Evolutionary conservation across 2,329 filamentous ascomycete species (phyloP).

Genomic region (Ilyonectria sp.): DNA sequence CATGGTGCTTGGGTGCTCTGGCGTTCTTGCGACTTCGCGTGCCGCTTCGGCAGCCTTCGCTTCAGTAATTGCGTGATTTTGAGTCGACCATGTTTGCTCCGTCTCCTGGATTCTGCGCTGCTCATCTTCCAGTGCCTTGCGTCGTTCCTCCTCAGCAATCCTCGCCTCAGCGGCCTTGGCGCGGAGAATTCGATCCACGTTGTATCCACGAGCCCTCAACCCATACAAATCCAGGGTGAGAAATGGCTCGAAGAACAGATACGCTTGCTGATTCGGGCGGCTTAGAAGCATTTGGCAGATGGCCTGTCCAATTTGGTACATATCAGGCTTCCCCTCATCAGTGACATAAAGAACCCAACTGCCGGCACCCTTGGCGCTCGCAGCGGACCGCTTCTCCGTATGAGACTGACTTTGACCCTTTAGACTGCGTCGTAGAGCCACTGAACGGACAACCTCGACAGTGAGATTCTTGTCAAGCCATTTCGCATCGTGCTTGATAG

Average conservation of each 20-base stretch:
- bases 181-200: constrained; percentile 93
- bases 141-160: constrained; percentile 86
- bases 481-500: constrained; percentile 87
- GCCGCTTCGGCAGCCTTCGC: constrained; percentile 59
- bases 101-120: constrained; percentile 75
- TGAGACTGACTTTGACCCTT: constrained; percentile 78
- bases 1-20: constrained; percentile 56
- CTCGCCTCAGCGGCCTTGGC: constrained; percentile 90
- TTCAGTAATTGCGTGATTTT: constrained; percentile 38
- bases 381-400: constrained; percentile 82
- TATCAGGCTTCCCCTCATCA: constrained; percentile 77
- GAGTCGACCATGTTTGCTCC: constrained; percentile 60
- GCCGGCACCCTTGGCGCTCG: constrained; percentile 67
- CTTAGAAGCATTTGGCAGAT: constrained; percentile 85
- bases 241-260: constrained; percentile 91
- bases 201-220: constrained; percentile 90
- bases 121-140: constrained; percentile 81
- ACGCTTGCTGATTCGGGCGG: constrained; percentile 89
- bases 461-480: constrained; percentile 91
- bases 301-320: constrained; percentile 93
- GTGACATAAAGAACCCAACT: constrained; percentile 84
- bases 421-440: constrained; percentile 84
- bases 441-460: constrained; percentile 83
- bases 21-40: constrained; percentile 58
- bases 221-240: constrained; percentile 87